Evolutionary conservation across 768 basidiomycete species (phyloP).

Genomic region (Cyathus striatus): DNA sequence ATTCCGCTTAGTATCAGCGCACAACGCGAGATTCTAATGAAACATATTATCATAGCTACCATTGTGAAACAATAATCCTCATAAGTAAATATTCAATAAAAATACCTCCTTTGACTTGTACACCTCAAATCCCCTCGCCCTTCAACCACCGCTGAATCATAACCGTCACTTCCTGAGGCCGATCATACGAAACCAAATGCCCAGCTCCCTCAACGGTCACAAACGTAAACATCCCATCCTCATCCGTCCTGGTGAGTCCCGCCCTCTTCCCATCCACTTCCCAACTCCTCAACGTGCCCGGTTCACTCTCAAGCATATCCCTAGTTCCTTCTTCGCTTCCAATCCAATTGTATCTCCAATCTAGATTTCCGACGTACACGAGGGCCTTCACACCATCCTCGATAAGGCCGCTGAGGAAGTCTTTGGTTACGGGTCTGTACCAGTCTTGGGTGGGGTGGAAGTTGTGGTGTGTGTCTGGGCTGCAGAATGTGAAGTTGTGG

Average conservation of each 20-base stretch:
- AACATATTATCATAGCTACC: too few relatives aligned
- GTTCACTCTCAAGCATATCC: slow-evolving; percentile 67
- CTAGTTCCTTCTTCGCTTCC: slow-evolving; percentile 73
- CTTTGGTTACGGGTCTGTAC: too few relatives aligned
- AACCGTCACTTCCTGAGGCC: slow-evolving; percentile 47
- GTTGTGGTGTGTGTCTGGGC: slow-evolving; percentile 32
- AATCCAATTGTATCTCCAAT: slow-evolving; percentile 75
- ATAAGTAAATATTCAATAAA: too few relatives aligned
- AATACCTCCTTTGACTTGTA: too few relatives aligned
- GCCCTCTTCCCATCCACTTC: slow-evolving; percentile 37
- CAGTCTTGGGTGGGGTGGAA: slow-evolving; percentile 45
- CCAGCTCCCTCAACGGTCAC: not conserved
- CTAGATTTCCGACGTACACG: slow-evolving; percentile 66
- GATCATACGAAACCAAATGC: slow-evolving; percentile 54
- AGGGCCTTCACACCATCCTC: slow-evolving; percentile 68
- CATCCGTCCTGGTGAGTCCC: slow-evolving; percentile 32
- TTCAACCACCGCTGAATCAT: slow-evolving; percentile 47
- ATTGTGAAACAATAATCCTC: too few relatives aligned
- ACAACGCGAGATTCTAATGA: too few relatives aligned
- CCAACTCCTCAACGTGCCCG: slow-evolving; percentile 55
- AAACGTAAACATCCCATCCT: slow-evolving; percentile 13
- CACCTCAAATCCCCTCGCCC: slow-evolving; percentile 12
- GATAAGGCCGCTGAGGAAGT: slow-evolving; percentile 63
- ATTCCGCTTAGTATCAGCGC: too few relatives aligned
- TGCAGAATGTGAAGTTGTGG: slow-evolving; percentile 31